A percentile compares a stretch with the other conserved stretches of the same genome.
phyloP scores from a whole-genome alignment of 2,329 filamentous ascomycete genomes.

The Exutisphaerella laricina region DNA sequence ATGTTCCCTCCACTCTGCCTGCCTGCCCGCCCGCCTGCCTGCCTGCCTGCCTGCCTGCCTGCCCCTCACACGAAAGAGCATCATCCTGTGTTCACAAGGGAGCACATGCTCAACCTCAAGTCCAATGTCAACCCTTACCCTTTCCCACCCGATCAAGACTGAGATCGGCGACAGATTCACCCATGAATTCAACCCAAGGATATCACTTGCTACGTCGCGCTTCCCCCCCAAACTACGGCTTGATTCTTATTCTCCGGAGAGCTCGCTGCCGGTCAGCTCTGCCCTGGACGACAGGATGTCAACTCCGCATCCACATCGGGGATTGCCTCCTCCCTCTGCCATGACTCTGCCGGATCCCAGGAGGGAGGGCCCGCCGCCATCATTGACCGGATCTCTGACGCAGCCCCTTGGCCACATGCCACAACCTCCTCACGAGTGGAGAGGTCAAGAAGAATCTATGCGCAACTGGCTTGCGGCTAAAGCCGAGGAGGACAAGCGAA shows the following conservation, averaged over 20 bases:
- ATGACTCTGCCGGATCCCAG: slow-evolving; percentile 48
- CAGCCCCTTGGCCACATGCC: slow-evolving; percentile 36
- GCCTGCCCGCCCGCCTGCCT: too few relatives aligned
- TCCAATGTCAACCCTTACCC: slow-evolving; percentile 45
- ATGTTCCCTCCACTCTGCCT: slow-evolving; percentile 13
- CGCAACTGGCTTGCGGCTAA: slow-evolving; percentile 48
- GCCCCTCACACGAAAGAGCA: slow-evolving; percentile 8
- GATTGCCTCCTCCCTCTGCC: slow-evolving; percentile 48
- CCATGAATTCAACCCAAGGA: slow-evolving; percentile 45
- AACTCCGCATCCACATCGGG: slow-evolving; percentile 49
- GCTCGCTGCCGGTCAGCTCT: slow-evolving; percentile 39
- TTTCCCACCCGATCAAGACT: slow-evolving; percentile 44
- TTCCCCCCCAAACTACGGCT: slow-evolving; percentile 38
- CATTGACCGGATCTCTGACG: slow-evolving; percentile 36
- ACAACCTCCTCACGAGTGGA: slow-evolving; percentile 44
- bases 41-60: too few relatives aligned
- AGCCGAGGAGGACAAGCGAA: slow-evolving; percentile 48
- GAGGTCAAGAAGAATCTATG: slow-evolving; percentile 48
- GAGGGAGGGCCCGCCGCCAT: slow-evolving; percentile 34
- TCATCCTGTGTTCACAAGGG: slow-evolving; percentile 7
- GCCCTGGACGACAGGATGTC: slow-evolving; percentile 40
- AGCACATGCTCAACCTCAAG: slow-evolving; percentile 23
- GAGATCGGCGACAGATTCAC: slow-evolving; percentile 44
- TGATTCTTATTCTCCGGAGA: slow-evolving; percentile 33
- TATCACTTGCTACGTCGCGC: slow-evolving; percentile 35